Evolutionary conservation across 2,329 filamentous ascomycete species (phyloP), one percentile per base, ranked within the genome.

Genomic region (Anisogramma anomala): DNA sequence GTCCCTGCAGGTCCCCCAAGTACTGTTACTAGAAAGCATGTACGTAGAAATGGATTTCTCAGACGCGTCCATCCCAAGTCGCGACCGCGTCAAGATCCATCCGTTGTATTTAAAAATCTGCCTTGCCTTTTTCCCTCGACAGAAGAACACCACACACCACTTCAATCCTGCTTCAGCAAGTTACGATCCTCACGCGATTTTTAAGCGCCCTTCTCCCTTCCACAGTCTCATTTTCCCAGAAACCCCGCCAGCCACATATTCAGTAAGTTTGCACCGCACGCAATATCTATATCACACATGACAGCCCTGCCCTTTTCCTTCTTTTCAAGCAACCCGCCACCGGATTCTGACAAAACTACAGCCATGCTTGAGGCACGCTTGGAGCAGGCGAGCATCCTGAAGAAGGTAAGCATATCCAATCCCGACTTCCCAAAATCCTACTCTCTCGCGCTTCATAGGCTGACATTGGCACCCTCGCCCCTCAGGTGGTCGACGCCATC

Each of bases 301-400:
- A n/a, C n/a, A n/a, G n/a, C n/a, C n/a, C n/a, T n/a, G n/a, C n/a
- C n/a, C n/a, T n/a, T n/a, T n/a, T n/a, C n/a, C n/a, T n/a, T n/a
- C n/a, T n/a, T n/a, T n/a, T n/a, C n/a, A n/a, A n/a, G 22, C 5
- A 9, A 23, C 22, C 9, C 48, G 47, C 42, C 46, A 49, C 39
- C 46, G 27, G 53, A 78, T 73, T n/a, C 42, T 51, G 39, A 52
- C 20, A 31, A 42, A 40, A 41, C 41, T 33, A 48, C 57, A 71
- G 69, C 60, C 49, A 76, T 96, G 89, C 79, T 98, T 70, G 91
- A 98, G 77, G 91, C 91, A 77, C 84, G 88, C 68, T 77, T 98
- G 65, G 84, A 91, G 63, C 88, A 96, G 74, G 89, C 93, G 49
- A 74, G 78, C 58, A 74, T 94, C 63, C 77, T 98, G 62, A 98